Conservation (phyloP, 106 monocot species). For the Amphibolis antarctica region DNA sequence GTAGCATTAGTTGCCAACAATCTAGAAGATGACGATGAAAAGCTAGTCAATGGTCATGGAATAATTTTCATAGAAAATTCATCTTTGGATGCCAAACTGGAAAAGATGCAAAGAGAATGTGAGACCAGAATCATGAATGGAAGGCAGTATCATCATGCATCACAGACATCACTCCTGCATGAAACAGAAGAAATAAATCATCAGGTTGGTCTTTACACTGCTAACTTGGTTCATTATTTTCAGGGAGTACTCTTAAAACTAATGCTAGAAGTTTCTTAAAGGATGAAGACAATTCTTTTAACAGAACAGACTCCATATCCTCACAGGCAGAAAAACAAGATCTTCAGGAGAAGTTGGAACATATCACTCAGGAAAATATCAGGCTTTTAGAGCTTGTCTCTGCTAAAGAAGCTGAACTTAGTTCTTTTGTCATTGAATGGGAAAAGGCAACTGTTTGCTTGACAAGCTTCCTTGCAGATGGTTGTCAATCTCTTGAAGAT, state of each 20-base stretch:
- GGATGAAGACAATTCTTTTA: conserved; percentile 3
- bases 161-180: conserved; percentile 1
- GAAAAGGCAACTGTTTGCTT: conserved; percentile 52
- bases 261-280: conserved; percentile 9
- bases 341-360: conserved; percentile 19
- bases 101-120: conserved; percentile 11
- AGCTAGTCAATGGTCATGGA: background rate
- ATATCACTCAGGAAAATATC: conserved; percentile 33
- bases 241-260: conserved; percentile 13
- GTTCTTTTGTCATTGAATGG: conserved; percentile 41
- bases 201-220: conserved; percentile 12
- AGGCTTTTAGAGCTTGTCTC: conserved; percentile 26
- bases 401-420: conserved; percentile 28
- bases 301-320: background rate
- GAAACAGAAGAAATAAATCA: conserved; percentile 10
- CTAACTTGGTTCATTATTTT: conserved; percentile 9
- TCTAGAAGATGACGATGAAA: background rate
- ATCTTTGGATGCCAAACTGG: conserved; percentile 9
- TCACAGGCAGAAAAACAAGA: conserved; percentile 25
- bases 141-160: background rate
- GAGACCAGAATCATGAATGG: conserved; percentile 9
- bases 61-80: background rate
- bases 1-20: background rate
- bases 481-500: conserved; percentile 55
- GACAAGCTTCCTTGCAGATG: conserved; percentile 48